phyloP scores from a whole-genome alignment of 140 eudicot species.

The Oenanthe javanica region DNA sequence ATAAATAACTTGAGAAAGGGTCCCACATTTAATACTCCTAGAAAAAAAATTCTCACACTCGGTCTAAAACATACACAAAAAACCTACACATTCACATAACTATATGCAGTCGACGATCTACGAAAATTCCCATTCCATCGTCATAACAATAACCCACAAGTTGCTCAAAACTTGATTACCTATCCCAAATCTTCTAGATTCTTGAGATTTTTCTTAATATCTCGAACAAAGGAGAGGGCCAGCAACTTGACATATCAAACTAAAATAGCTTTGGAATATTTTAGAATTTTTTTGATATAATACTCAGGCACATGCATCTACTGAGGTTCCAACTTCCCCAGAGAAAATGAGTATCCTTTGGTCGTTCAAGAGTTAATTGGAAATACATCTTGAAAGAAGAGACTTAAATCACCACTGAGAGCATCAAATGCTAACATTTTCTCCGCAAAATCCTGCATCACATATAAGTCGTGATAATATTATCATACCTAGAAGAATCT shows the following conservation, averaged over 20 bases:
- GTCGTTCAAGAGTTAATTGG: conserved; percentile 10
- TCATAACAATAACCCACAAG: neutral
- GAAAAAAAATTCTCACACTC: too few species aligned
- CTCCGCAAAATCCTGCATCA: conserved; percentile 62
- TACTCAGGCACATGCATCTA: neutral
- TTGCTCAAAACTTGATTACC: neutral
- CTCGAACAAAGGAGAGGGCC: conserved; percentile 69
- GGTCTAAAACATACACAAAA: too few species aligned
- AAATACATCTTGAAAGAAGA: conserved; percentile 59
- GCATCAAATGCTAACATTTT: conserved; percentile 71
- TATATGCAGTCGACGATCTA: neutral
- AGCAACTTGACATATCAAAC: conserved; percentile 83
- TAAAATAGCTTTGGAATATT: conserved; percentile 44
- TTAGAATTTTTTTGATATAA: too few species aligned
- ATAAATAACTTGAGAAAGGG: too few species aligned
- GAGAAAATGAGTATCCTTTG: neutral
- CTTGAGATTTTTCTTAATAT: conserved; percentile 39
- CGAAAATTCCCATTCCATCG: neutral
- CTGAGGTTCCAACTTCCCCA: neutral
- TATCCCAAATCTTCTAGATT: conserved; percentile 69
- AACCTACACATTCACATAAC: too few species aligned
- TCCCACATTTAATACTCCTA: too few species aligned
- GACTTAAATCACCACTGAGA: conserved; percentile 50
- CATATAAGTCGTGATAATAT: conserved; percentile 12
- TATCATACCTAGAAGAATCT: neutral